Evolutionary conservation across 257 asterid genomes (phyloP).

Genomic region (Solanum tacnaense): DNA sequence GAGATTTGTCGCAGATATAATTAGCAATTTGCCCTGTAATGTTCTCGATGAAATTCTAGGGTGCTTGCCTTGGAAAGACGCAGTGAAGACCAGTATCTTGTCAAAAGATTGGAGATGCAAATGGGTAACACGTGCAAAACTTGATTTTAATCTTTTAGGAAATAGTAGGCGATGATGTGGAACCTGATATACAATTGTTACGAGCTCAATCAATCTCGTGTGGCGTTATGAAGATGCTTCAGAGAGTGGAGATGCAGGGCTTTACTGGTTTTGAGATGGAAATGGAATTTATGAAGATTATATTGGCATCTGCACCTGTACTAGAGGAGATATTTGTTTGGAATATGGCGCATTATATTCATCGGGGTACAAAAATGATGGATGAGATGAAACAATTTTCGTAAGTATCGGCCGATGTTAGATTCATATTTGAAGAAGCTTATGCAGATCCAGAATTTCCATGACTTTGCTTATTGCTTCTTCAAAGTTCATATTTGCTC

Average conservation of each 20-base stretch:
- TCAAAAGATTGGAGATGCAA: no score
- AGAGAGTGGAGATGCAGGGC: background rate
- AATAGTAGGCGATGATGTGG: slow-evolving; percentile 17
- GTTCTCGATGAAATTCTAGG: no score
- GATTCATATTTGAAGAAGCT: slow-evolving; percentile 8
- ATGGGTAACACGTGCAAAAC: no score
- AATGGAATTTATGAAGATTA: slow-evolving; percentile 49
- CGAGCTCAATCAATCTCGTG: slow-evolving; percentile 29
- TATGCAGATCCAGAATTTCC: background rate
- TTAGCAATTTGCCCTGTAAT: no score
- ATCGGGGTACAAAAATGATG: slow-evolving; percentile 34
- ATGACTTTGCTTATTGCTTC: background rate
- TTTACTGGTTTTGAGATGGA: slow-evolving; percentile 18
- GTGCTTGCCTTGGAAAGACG: no score
- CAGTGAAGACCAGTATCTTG: no score
- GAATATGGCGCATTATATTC: slow-evolving; percentile 15
- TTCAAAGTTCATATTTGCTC: no score
- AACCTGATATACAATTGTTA: slow-evolving; percentile 34
- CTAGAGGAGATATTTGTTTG: slow-evolving; percentile 39
- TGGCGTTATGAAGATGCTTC: slow-evolving; percentile 25
- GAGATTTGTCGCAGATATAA: no score
- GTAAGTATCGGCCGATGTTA: slow-evolving; percentile 35
- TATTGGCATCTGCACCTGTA: slow-evolving; percentile 40
- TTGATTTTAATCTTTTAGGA: background rate
- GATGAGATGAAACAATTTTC: slow-evolving; percentile 35